Base-by-base conservation (phyloP, 106 monocot species). In the Gastrodia elata region DNA sequence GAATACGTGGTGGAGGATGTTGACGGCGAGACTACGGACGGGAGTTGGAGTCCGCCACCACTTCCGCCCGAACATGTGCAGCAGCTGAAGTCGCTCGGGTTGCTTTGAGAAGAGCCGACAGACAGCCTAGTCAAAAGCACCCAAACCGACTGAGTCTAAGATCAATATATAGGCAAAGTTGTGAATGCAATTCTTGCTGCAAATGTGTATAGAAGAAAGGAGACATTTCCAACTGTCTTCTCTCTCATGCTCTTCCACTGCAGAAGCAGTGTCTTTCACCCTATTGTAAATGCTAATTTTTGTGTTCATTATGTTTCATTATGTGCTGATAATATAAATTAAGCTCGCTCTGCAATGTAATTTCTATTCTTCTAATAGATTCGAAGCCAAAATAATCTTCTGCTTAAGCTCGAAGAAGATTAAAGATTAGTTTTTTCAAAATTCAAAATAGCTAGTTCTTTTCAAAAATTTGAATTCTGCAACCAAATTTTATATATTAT, bases 1-100 rank as follows among this genome's bases (percentile, higher is more conserved):
- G 96, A 97, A 74, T 97, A 92, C 78, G 90, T 92, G 16, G 96
- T 97, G 48, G 92, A 92, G 81, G 92, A 92, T 81, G 90, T 92
- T 20, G 90, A 86, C 44, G 78, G 79, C 39, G 92, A 97, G 73
- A 79, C 82, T 81, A 75, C 82, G 16, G 88, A 80, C 41, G 48
- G 72, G 43, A 75, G 83, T 61, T 92, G 96, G 92, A 74, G 84
- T 80, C 92, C 90, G 2, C 92, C 90, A 4, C 75, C 86, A 6
- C 88, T 97, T 58, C 96, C 92, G 34, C 73, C 84, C 0, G 90
- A 97, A 78, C 96, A 97, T 74, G 71, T 90, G 64, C 83, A 92
- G 58, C 92, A 97, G 76, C 73, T 97, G 10, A 97, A 90, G 69
- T 65, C 86, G 24, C 92, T 92, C 48, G 92, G 92, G 5, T 91